Percentiles rank a stretch among this genome's conserved stretches.
These are phyloP conservation scores for Beauveria brongniartii DNA, from an alignment of 2,329 filamentous ascomycete species.

Conservation along the genomic window DNA sequence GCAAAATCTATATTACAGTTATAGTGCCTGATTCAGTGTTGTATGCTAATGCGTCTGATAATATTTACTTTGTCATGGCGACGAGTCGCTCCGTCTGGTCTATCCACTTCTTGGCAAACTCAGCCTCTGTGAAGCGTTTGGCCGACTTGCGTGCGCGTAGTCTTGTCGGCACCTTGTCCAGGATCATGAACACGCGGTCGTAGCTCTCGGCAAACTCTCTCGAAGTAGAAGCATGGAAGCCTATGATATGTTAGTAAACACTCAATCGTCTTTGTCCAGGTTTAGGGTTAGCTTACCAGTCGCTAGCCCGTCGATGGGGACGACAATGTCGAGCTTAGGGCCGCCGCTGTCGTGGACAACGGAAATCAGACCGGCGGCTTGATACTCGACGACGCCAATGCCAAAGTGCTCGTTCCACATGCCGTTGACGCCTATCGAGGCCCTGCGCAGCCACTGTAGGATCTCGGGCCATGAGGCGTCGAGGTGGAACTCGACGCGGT, in stretches of 20 bases:
- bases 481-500: conserved; percentile 77
- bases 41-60: background rate
- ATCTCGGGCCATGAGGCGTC: conserved; percentile 88
- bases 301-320: conserved; percentile 65
- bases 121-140: conserved; percentile 77
- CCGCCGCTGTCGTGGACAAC: conserved; percentile 93
- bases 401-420: conserved; percentile 99
- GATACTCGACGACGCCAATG: conserved; percentile 96
- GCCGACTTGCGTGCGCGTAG: conserved; percentile 69
- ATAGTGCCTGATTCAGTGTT: background rate
- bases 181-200: conserved; percentile 63
- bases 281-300: conserved; percentile 50
- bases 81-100: conserved; percentile 67
- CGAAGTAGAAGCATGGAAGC: conserved; percentile 69
- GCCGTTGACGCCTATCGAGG: conserved; percentile 84
- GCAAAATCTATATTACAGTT: conserved; percentile 9
- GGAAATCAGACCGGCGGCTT: conserved; percentile 84
- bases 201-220: conserved; percentile 76
- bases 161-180: conserved; percentile 68
- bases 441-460: conserved; percentile 65
- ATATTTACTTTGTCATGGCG: conserved; percentile 22
- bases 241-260: background rate
- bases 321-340: conserved; percentile 87
- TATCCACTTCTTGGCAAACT: conserved; percentile 75
- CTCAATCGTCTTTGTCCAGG: background rate